phyloP scores from a whole-genome alignment of 2,329 filamentous ascomycete genomes.

The Orbilia ellipsospora region DNA sequence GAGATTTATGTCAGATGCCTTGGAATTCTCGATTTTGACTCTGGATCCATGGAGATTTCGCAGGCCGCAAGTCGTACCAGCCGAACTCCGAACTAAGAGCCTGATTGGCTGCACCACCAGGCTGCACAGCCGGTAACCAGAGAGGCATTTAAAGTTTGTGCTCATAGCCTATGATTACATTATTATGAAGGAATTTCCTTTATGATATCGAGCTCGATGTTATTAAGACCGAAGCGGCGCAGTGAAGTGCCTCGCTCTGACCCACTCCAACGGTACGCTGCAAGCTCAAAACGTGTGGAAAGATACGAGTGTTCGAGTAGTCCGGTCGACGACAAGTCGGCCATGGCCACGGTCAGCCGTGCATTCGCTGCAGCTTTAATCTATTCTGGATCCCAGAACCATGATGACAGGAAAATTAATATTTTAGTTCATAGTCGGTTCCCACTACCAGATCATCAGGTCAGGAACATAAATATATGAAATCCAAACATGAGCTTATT shows the following conservation, averaged over 20 bases:
- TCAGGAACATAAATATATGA: conserved; percentile 17
- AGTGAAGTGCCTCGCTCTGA: conserved; percentile 39
- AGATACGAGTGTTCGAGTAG: conserved; percentile 27
- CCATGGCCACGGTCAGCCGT: not conserved
- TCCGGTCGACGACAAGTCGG: not conserved
- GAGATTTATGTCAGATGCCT: too few species aligned
- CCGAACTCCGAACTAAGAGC: conserved; percentile 41
- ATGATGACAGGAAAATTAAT: conserved; percentile 44
- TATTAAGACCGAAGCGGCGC: conserved; percentile 22
- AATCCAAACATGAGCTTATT: conserved; percentile 1
- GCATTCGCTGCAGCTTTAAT: conserved; percentile 34
- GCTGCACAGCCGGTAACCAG: conserved; percentile 27
- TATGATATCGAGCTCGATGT: not conserved
- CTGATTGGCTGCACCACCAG: too few species aligned
- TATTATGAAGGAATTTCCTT: not conserved
- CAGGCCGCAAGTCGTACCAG: not conserved
- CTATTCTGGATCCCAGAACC: conserved; percentile 42
- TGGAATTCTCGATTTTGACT: not conserved
- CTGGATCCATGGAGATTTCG: too few species aligned
- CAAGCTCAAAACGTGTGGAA: conserved; percentile 34
- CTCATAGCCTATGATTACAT: not conserved
- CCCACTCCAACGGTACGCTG: conserved; percentile 18
- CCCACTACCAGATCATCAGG: conserved; percentile 47
- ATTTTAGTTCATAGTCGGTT: conserved; percentile 17
- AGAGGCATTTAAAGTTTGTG: conserved; percentile 10